These are phyloP conservation scores for Brassica incana DNA, from an alignment of 345 rosid species.

Conservation along the genomic window DNA sequence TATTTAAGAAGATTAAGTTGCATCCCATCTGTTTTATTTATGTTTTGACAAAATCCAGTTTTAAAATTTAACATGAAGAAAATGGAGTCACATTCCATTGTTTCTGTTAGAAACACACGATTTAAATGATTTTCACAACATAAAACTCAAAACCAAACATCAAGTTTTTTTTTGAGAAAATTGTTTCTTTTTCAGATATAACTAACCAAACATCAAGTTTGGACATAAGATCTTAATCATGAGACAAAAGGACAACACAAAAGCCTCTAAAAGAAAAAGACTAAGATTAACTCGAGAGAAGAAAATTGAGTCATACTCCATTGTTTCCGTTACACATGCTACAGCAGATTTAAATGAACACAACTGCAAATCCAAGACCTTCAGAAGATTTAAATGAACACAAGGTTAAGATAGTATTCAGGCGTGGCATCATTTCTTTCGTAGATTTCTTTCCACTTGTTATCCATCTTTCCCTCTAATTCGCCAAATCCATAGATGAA, in stretches of 20 bases:
- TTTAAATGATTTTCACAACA: not conserved
- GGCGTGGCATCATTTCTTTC: slow-evolving; percentile 3
- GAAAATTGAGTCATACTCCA: not conserved
- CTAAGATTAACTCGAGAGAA: not conserved
- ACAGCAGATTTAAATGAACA: not conserved
- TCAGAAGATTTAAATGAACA: too few relatives aligned
- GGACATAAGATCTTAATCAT: not conserved
- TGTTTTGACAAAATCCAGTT: not conserved
- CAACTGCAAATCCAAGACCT: not conserved
- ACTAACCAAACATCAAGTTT: not conserved
- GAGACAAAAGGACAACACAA: not conserved
- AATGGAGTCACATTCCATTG: not conserved
- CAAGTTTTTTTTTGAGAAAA: too few relatives aligned
- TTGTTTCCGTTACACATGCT: not conserved
- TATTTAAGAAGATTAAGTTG: not conserved
- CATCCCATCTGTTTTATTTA: not conserved
- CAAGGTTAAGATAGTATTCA: too few relatives aligned
- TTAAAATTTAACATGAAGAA: not conserved
- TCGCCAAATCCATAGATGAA: slow-evolving; percentile 11
- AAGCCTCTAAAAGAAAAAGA: not conserved
- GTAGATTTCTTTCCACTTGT: slow-evolving; percentile 13
- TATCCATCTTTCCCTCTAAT: not conserved
- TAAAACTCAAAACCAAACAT: not conserved
- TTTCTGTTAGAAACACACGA: not conserved
- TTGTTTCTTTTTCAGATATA: too few relatives aligned